phyloP scores from a whole-genome alignment of 768 basidiomycete species.

The Agaricus blazei region DNA sequence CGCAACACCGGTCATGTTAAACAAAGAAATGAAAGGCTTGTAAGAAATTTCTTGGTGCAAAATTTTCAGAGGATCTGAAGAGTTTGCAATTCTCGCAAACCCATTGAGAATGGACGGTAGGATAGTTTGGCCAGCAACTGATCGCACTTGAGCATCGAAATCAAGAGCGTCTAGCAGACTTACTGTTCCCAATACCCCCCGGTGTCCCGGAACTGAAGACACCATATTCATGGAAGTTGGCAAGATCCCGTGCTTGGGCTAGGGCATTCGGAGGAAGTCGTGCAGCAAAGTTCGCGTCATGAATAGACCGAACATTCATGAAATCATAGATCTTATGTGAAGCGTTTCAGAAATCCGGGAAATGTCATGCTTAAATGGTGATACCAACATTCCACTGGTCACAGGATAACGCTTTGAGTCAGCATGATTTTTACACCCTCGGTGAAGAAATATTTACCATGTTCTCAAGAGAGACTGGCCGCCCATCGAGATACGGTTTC shows the following conservation, averaged over 20 bases:
- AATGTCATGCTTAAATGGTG: background rate
- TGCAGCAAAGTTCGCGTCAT: constrained; percentile 50
- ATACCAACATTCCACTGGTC: constrained; percentile 8
- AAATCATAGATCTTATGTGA: constrained; percentile 56
- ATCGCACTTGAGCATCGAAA: background rate
- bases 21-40: constrained; percentile 74
- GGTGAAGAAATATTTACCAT: constrained; percentile 39
- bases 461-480: constrained; percentile 47
- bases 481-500: constrained; percentile 47
- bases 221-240: constrained; percentile 70
- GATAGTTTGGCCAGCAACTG: constrained; percentile 66
- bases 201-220: constrained; percentile 52
- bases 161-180: constrained; percentile 5
- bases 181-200: constrained; percentile 65
- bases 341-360: constrained; percentile 16
- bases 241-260: constrained; percentile 52
- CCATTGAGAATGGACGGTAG: constrained; percentile 54
- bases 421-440: background rate
- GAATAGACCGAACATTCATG: constrained; percentile 68
- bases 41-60: constrained; percentile 60
- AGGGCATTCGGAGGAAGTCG: constrained; percentile 45
- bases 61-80: constrained; percentile 50
- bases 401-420: background rate
- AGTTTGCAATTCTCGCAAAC: constrained; percentile 45
- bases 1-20: constrained; percentile 68